A percentile compares a stretch with the other conserved stretches of the same genome.
Conservation (phyloP, 305 asterid genomes). For the Solanum hybrid region DNA sequence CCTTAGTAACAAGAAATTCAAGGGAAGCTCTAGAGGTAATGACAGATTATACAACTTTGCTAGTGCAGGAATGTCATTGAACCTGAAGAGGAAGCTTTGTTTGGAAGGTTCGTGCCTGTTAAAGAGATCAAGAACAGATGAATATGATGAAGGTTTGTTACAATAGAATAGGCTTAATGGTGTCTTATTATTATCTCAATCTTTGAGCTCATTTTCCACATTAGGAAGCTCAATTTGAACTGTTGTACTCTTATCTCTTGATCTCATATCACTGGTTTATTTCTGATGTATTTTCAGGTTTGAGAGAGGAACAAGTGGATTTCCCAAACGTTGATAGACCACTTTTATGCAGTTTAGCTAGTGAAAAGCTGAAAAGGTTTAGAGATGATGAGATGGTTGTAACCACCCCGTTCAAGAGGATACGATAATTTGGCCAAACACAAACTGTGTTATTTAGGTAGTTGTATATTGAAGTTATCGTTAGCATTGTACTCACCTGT, state of each 20-base stretch:
- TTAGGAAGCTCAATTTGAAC: not conserved
- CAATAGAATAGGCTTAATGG: not conserved
- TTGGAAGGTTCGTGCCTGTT: conserved; percentile 20
- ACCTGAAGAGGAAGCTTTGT: conserved; percentile 38
- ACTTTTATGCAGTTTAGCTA: conserved; percentile 25
- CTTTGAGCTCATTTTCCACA: not conserved
- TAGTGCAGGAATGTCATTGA: conserved; percentile 13
- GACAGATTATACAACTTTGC: not conserved
- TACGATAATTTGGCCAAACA: conserved; percentile 11
- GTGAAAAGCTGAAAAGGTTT: conserved; percentile 27
- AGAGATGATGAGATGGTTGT: conserved; percentile 40
- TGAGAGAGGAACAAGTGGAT: conserved; percentile 3
- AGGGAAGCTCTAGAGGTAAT: conserved; percentile 26
- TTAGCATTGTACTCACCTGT: not conserved
- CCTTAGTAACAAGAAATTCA: conserved; percentile 15
- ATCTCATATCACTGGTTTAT: not conserved
- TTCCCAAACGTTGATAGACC: not conserved
- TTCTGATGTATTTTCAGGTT: conserved; percentile 18
- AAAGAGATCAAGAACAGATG: conserved; percentile 39
- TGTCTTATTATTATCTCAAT: not conserved
- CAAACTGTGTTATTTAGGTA: not conserved
- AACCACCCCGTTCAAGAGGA: conserved; percentile 36
- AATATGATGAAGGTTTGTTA: conserved; percentile 21
- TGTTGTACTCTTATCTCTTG: not conserved
- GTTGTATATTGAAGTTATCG: not conserved